A percentile compares a stretch with the other conserved stretches of the same genome.
Evolutionary conservation across 805 yeast species (phyloP).

Genomic region (Yamadazyma sp.): DNA sequence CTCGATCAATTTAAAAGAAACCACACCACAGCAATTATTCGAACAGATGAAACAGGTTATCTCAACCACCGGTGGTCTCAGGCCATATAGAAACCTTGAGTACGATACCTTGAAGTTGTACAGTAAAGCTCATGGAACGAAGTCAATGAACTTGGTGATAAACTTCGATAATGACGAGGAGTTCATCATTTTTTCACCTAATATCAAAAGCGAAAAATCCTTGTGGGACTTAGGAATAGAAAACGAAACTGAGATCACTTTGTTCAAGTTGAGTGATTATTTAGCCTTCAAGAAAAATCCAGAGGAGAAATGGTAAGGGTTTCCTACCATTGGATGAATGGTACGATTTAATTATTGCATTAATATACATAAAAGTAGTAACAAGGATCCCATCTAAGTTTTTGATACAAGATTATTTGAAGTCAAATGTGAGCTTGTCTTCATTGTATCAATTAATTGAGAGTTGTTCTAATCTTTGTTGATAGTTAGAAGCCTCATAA

Average conservation of each 20-base stretch:
- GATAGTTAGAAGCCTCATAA: no score
- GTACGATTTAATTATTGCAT: no score
- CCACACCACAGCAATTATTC: constrained; percentile 65
- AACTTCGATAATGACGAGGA: constrained; percentile 80
- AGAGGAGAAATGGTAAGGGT: constrained; percentile 87
- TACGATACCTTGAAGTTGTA: constrained; percentile 82
- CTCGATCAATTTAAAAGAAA: constrained; percentile 65
- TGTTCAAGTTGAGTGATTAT: constrained; percentile 72
- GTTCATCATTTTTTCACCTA: constrained; percentile 51
- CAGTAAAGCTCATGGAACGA: constrained; percentile 92
- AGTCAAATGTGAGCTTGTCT: no score
- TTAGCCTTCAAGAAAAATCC: constrained; percentile 74
- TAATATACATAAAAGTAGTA: no score
- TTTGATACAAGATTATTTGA: no score
- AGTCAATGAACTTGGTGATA: constrained; percentile 88
- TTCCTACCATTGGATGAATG: no score
- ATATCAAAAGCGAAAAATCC: constrained; percentile 17
- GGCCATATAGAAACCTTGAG: constrained; percentile 78
- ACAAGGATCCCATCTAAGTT: no score
- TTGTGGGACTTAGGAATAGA: constrained; percentile 48
- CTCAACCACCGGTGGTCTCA: constrained; percentile 59
- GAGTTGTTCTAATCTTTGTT: no score
- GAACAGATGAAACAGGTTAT: constrained; percentile 48
- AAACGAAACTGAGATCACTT: constrained; percentile 89
- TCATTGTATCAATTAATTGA: no score